Percentiles rank a stretch among this genome's conserved stretches.
Evolutionary conservation across 306 rosid genomes (phyloP).

Genomic region (Vigna nakashimae): DNA sequence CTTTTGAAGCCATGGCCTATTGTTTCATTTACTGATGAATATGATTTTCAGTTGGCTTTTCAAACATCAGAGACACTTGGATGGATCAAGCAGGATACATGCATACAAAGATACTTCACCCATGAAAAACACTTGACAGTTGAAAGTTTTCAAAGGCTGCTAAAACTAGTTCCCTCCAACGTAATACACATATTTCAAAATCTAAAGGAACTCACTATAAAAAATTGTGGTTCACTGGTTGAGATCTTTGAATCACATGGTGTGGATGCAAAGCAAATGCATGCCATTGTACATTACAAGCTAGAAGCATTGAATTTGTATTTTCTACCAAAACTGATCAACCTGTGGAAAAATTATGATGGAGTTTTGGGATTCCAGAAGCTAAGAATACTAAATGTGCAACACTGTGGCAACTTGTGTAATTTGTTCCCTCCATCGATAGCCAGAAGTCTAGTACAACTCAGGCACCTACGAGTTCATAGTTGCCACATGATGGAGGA

Average conservation of each 20-base stretch:
- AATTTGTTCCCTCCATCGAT: not conserved
- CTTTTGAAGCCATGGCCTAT: not conserved
- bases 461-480: not conserved
- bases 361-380: constrained; percentile 1
- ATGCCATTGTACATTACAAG: not conserved
- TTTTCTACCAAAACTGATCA: not conserved
- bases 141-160: not conserved
- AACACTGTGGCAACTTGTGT: not conserved
- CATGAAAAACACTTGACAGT: not conserved
- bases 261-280: not conserved
- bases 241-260: constrained; percentile 3
- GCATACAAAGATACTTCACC: not conserved
- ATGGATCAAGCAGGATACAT: not conserved
- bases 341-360: constrained; percentile 1
- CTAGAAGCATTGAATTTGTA: constrained; percentile 5
- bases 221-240: constrained; percentile 5
- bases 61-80: not conserved
- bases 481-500: constrained; percentile 6
- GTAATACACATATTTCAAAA: constrained; percentile 1
- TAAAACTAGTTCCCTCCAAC: not conserved
- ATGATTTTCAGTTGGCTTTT: not conserved
- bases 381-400: not conserved
- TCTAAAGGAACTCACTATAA: not conserved
- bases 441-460: constrained; percentile 3
- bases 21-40: not conserved